These are phyloP conservation scores for Skeletonema potamos DNA, from an alignment of 108 stramenopile genomes.

Conservation along the genomic window DNA sequence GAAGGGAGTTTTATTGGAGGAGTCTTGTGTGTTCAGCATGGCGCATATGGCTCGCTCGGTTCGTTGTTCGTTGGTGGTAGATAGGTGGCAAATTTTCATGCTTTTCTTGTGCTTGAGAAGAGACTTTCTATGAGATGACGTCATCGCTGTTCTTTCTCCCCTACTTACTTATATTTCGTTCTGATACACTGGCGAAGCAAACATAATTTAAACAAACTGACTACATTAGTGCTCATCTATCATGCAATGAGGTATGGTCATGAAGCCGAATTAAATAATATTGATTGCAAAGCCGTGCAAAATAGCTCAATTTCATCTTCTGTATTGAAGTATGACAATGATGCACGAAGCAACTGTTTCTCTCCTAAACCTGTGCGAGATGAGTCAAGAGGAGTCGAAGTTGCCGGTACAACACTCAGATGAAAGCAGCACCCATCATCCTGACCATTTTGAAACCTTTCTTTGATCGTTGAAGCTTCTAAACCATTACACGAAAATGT, in stretches of 20 bases:
- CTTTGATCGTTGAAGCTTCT: constrained; percentile 13
- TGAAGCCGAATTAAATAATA: not conserved
- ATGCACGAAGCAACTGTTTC: constrained; percentile 49
- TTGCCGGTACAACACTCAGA: constrained; percentile 62
- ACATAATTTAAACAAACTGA: not conserved
- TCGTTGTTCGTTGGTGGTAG: too few species aligned
- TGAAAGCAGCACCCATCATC: constrained; percentile 35
- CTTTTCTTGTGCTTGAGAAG: too few species aligned
- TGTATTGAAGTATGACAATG: constrained; percentile 63
- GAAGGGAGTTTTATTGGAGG: too few species aligned
- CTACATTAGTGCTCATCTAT: not conserved
- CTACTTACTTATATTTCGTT: too few species aligned
- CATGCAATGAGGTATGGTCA: too few species aligned
- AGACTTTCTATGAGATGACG: too few species aligned
- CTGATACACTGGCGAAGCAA: constrained; percentile 31
- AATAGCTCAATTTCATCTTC: constrained; percentile 51
- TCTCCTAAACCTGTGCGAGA: constrained; percentile 34
- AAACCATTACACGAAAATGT: constrained; percentile 28
- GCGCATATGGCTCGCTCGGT: too few species aligned
- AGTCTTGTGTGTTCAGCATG: too few species aligned
- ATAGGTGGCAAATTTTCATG: too few species aligned
- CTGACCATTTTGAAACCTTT: constrained; percentile 23
- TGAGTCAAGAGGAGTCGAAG: constrained; percentile 70
- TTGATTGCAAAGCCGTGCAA: constrained; percentile 12
- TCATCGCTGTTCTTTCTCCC: too few species aligned